These are phyloP conservation scores for Zymoseptoria passerinii DNA, from an alignment of 2,329 filamentous ascomycete genomes.

Conservation along the genomic window DNA sequence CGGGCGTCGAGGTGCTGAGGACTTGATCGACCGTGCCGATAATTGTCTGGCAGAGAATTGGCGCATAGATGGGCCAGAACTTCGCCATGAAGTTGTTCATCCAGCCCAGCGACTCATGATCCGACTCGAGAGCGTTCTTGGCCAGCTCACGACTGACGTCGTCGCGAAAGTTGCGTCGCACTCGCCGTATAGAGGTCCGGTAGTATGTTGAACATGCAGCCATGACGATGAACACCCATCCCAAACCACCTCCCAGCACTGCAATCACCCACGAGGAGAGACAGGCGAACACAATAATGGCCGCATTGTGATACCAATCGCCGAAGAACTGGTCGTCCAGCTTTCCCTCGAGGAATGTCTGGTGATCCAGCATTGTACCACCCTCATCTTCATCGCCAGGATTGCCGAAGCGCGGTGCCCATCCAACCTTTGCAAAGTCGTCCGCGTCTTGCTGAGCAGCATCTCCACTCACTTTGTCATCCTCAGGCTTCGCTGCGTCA, in stretches of 20 bases:
- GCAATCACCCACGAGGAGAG: slow-evolving; percentile 84
- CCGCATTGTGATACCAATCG: slow-evolving; percentile 98
- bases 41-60: slow-evolving; percentile 83
- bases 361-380: slow-evolving; percentile 69
- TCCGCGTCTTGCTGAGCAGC: slow-evolving; percentile 46
- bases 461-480: slow-evolving; percentile 37
- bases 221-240: slow-evolving; percentile 91
- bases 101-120: slow-evolving; percentile 92
- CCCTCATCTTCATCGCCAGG: slow-evolving; percentile 48
- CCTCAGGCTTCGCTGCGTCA: slow-evolving; percentile 43
- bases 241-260: slow-evolving; percentile 79
- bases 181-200: slow-evolving; percentile 83
- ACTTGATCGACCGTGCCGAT: slow-evolving; percentile 95
- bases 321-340: slow-evolving; percentile 87
- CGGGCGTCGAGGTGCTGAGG: slow-evolving; percentile 80
- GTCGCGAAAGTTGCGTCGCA: slow-evolving; percentile 91
- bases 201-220: slow-evolving; percentile 90
- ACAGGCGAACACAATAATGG: slow-evolving; percentile 87
- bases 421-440: slow-evolving; percentile 57
- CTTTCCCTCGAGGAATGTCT: slow-evolving; percentile 75
- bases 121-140: slow-evolving; percentile 78
- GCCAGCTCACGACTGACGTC: slow-evolving; percentile 84
- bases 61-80: slow-evolving; percentile 98
- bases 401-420: slow-evolving; percentile 79
- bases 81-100: slow-evolving; percentile 98